A percentile compares a stretch with the other conserved stretches of the same genome.
These are phyloP conservation scores for Dendrobium chrysotoxum DNA, from an alignment of 106 monocot species.

Conservation along the genomic window DNA sequence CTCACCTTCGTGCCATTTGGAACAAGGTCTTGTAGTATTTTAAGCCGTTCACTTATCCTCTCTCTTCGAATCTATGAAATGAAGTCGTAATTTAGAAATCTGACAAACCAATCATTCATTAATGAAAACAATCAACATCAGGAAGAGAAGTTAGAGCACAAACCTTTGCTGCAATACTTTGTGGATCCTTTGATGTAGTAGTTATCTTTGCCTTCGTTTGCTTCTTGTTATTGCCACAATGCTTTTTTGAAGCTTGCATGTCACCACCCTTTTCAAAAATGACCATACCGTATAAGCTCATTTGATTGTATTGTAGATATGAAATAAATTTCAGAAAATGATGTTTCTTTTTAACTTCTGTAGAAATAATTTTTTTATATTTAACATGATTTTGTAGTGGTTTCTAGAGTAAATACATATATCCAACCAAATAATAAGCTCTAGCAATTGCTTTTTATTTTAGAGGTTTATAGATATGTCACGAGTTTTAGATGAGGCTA, in stretches of 20 bases:
- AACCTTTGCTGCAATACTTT: conserved; percentile 94
- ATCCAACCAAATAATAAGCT: neutral
- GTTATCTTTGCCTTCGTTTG: conserved; percentile 38
- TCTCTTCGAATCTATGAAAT: conserved; percentile 68
- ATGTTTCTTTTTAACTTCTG: neutral
- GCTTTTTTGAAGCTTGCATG: conserved; percentile 42
- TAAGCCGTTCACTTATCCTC: conserved; percentile 76
- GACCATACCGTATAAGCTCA: neutral
- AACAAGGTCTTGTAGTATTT: conserved; percentile 84
- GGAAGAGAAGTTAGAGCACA: neutral
- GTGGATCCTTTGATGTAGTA: conserved; percentile 62
- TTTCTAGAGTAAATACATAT: too few species aligned
- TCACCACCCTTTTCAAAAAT: conserved; percentile 38
- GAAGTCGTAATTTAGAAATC: neutral
- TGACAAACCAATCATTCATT: neutral
- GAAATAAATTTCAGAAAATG: neutral
- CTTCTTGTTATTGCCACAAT: conserved; percentile 42
- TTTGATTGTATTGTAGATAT: neutral
- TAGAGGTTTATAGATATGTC: too few species aligned
- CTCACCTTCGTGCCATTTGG: conserved; percentile 89
- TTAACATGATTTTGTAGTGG: neutral
- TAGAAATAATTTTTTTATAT: neutral
- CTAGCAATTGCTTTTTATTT: too few species aligned
- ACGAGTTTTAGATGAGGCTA: too few species aligned
- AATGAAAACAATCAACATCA: neutral